phyloP scores from a whole-genome alignment of 768 basidiomycete genomes.

The Pleurotus tuber-regium region DNA sequence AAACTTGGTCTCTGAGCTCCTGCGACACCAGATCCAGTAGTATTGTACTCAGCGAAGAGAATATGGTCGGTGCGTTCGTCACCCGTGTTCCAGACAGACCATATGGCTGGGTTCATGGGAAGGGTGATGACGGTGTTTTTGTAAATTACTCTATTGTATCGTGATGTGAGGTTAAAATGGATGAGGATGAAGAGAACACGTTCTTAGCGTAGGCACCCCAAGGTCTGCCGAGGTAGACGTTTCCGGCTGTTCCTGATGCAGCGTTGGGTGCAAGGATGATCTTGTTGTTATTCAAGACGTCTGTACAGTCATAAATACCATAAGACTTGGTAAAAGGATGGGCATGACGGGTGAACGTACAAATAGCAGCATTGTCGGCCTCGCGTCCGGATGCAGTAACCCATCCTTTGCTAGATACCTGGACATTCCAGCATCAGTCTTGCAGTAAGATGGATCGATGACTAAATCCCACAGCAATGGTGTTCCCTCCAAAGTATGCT shows the following conservation, averaged over 20 bases:
- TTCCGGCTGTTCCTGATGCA: slow-evolving; percentile 31
- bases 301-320: too few species aligned
- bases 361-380: slow-evolving; percentile 42
- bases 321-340: too few species aligned
- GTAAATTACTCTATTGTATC: slow-evolving; percentile 44
- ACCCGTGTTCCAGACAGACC: slow-evolving; percentile 43
- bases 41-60: slow-evolving; percentile 46
- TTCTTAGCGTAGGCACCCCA: slow-evolving; percentile 48
- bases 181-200: slow-evolving; percentile 11
- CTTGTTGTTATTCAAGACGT: slow-evolving; percentile 43
- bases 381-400: slow-evolving; percentile 49
- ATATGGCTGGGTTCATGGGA: slow-evolving; percentile 38
- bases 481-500: slow-evolving; percentile 49
- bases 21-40: slow-evolving; percentile 36
- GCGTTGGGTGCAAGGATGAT: slow-evolving; percentile 41
- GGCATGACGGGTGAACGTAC: too few species aligned
- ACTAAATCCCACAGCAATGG: slow-evolving; percentile 30
- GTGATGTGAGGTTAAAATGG: neutral
- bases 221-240: slow-evolving; percentile 44
- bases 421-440: neutral
- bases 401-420: slow-evolving; percentile 36
- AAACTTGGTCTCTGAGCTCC: slow-evolving; percentile 37
- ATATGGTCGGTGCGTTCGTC: slow-evolving; percentile 39
- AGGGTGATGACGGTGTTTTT: slow-evolving; percentile 41
- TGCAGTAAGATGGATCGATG: neutral